A percentile compares a stretch with the other conserved stretches of the same genome.
Evolutionary conservation across 164 flowering plant genomes (phyloP).

Genomic region (Sextonia rubra): DNA sequence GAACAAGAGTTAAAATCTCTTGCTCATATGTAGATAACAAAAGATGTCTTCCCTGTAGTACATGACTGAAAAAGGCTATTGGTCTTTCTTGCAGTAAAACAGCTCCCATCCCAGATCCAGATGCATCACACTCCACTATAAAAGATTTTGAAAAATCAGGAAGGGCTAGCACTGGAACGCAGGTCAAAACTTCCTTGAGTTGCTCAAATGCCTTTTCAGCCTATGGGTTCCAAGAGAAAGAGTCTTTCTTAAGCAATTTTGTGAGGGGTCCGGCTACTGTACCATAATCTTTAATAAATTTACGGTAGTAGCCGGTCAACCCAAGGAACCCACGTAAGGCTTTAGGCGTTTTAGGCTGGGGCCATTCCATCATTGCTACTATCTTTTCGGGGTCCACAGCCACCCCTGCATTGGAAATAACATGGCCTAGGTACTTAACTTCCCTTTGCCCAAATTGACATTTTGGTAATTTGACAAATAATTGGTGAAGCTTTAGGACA

Average conservation of each 20-base stretch:
- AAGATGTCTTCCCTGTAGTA: not conserved
- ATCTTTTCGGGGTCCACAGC: not conserved
- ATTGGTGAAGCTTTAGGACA: not conserved
- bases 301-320: not conserved
- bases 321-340: not conserved
- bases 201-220: not conserved
- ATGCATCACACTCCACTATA: not conserved
- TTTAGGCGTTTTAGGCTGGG: not conserved
- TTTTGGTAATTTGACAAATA: not conserved
- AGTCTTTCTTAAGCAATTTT: not conserved
- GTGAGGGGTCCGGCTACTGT: not conserved
- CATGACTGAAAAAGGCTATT: not conserved
- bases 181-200: not conserved
- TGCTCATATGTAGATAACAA: not conserved
- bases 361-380: not conserved
- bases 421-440: constrained; percentile 1
- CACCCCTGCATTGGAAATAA: not conserved
- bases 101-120: not conserved
- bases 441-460: too few species aligned
- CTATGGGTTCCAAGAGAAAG: not conserved
- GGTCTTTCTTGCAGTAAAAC: not conserved
- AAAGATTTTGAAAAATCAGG: not conserved
- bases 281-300: not conserved
- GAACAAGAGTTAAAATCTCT: not conserved
- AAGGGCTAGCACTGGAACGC: not conserved